Base-by-base conservation (phyloP, 148 eudicot species). In the Silene uniflora region DNA sequence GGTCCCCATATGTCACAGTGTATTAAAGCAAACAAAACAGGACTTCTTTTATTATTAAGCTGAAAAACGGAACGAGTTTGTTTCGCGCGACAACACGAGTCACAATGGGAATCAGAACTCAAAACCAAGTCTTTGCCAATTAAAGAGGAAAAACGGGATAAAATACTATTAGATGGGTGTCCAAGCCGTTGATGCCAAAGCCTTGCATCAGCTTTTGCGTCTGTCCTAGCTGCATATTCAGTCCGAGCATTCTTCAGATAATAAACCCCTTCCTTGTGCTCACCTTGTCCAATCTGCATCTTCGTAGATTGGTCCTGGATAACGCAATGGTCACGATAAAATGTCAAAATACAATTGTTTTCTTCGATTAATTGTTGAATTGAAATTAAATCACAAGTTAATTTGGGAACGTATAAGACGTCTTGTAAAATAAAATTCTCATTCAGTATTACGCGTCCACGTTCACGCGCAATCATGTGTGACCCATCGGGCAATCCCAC, bases 291-390 rank as follows among this genome's bases (percentile, higher is more conserved):
- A 65, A 49, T 49, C 55, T 49, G 10, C 55, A 49, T 49, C 55
- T 49, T 49, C 55, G 7, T 49, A 49, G 55, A 65, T 65, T 24
- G 23, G 25, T 66, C 78, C 47, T 66, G 47, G 32, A 55, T 67
- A 55, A 76, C 44, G 42, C 67, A 70, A 25, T 23, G 60, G 11
- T 21, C 17, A 46, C 7, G 7, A 25, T 44, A 12, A 71, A 77
- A 77, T 21, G 54, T 17, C n/a, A 63, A 68, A 23, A 46, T 13
- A 42, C 69, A 77, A 25, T 71, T 6, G 17, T 56, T 8, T 17
- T 69, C 73, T 6, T 0, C 17, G 1, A 21, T 44, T 6, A 69
- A 32, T 46, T 52, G 56, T 52, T 52, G 11, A 14, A 52, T 6
- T 2, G 56, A 52, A 1, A 52, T 6, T 52, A 52, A 52, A 52